Percentiles rank a stretch among this genome's conserved stretches.
Conservation (phyloP, 805 yeast species). For the Naumovozyma dairenensis region DNA sequence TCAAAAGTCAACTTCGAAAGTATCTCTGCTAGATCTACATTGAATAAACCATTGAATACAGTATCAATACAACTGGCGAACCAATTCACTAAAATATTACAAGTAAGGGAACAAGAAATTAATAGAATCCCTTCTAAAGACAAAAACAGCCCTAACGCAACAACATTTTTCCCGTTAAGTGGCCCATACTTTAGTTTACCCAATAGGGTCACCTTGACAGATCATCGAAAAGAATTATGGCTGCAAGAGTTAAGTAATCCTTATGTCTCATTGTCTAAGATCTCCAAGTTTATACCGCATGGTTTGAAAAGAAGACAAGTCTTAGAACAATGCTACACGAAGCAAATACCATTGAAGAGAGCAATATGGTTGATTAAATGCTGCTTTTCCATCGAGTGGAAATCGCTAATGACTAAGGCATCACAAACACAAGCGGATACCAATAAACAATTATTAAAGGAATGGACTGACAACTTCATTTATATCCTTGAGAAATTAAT, state of each 20-base stretch:
- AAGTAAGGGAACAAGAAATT: slow-evolving; percentile 25
- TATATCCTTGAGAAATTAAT: slow-evolving; percentile 35
- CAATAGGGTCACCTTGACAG: slow-evolving; percentile 73
- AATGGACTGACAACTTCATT: slow-evolving; percentile 83
- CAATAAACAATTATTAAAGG: slow-evolving; percentile 54
- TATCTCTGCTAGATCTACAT: slow-evolving; percentile 29
- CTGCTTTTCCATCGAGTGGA: slow-evolving; percentile 66
- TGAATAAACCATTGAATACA: slow-evolving; percentile 26
- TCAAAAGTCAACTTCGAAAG: slow-evolving; percentile 29
- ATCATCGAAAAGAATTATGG: slow-evolving; percentile 80
- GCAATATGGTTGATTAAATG: slow-evolving; percentile 90
- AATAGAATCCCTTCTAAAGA: slow-evolving; percentile 19
- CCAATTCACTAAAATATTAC: slow-evolving; percentile 22
- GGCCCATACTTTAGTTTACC: slow-evolving; percentile 28
- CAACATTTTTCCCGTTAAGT: slow-evolving; percentile 8
- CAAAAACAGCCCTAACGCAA: background rate
- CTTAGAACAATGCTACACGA: slow-evolving; percentile 60
- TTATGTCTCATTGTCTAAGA: slow-evolving; percentile 50
- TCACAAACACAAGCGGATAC: slow-evolving; percentile 1
- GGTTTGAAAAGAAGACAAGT: slow-evolving; percentile 69
- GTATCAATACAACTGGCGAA: slow-evolving; percentile 22
- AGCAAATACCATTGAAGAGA: slow-evolving; percentile 63
- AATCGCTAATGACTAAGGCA: slow-evolving; percentile 9
- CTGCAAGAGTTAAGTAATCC: slow-evolving; percentile 66
- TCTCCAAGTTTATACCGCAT: slow-evolving; percentile 79